phyloP scores from a whole-genome alignment of 2,329 filamentous ascomycete genomes.

The Akanthomyces uredinophilus region DNA sequence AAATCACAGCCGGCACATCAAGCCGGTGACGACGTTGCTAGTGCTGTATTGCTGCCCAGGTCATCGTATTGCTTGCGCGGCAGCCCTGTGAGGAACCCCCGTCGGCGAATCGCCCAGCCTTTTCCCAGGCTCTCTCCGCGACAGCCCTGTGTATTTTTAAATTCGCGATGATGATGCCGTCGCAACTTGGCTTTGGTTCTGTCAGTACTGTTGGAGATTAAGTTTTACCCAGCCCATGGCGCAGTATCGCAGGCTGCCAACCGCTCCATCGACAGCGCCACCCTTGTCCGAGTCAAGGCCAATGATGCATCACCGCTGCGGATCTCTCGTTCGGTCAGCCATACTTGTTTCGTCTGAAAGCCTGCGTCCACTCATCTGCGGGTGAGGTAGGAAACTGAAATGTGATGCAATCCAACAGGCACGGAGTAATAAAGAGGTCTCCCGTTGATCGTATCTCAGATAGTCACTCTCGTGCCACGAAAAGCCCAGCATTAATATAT shows the following conservation, averaged over 20 bases:
- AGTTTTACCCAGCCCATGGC: not conserved
- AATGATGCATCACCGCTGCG: not conserved
- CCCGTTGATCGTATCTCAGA: not conserved
- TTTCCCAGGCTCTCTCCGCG: not conserved
- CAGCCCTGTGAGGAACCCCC: not conserved
- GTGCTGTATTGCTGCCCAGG: not conserved
- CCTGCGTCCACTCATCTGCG: not conserved
- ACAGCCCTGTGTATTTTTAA: constrained; percentile 1
- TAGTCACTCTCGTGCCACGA: not conserved
- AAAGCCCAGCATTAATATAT: not conserved
- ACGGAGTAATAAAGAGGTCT: not conserved
- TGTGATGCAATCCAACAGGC: not conserved
- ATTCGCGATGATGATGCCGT: not conserved
- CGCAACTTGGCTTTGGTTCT: not conserved
- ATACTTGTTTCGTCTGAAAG: not conserved
- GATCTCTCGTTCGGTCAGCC: not conserved
- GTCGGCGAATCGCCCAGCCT: constrained; percentile 5
- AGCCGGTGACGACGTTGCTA: not conserved
- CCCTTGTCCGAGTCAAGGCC: not conserved
- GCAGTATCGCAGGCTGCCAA: not conserved
- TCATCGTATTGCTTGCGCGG: constrained; percentile 11
- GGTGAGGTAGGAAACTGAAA: not conserved
- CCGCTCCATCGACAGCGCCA: not conserved
- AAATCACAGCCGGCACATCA: not conserved
- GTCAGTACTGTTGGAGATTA: not conserved